These are phyloP conservation scores for Jacaranda mimosifolia DNA, from an alignment of 257 asterid species.

Conservation along the genomic window DNA sequence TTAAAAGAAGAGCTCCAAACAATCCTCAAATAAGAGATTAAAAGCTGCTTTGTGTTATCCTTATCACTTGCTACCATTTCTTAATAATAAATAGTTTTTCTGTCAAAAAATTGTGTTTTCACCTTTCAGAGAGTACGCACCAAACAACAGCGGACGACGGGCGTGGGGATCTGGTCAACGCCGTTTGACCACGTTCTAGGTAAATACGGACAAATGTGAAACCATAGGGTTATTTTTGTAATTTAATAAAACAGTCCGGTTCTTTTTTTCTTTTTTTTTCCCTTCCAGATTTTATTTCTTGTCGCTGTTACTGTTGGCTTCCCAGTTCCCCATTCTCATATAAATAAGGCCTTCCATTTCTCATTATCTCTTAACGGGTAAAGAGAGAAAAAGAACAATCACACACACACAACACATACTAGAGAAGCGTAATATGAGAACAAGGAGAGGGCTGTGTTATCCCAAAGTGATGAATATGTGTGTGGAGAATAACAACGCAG, in stretches of 20 bases:
- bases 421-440: conserved; percentile 47
- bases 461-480: conserved; percentile 50
- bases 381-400: conserved; percentile 32
- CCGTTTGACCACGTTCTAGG: conserved; percentile 62
- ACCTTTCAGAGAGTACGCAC: background rate
- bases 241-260: conserved; percentile 10
- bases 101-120: conserved; percentile 14
- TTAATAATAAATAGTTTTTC: background rate
- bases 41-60: background rate
- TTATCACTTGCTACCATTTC: too few relatives aligned
- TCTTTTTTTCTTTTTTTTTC: background rate
- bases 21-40: background rate
- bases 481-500: conserved; percentile 27
- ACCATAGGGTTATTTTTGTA: conserved; percentile 45
- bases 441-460: conserved; percentile 67
- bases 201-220: conserved; percentile 42
- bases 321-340: background rate
- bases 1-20: background rate
- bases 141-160: conserved; percentile 38
- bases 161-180: conserved; percentile 71
- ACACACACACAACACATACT: conserved; percentile 26
- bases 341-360: conserved; percentile 12
- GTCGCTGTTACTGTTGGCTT: conserved; percentile 35
- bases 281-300: background rate
- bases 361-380: conserved; percentile 41